Conservation (phyloP, 2,329 filamentous ascomycete genomes). For the Tricladium varicosporioides region DNA sequence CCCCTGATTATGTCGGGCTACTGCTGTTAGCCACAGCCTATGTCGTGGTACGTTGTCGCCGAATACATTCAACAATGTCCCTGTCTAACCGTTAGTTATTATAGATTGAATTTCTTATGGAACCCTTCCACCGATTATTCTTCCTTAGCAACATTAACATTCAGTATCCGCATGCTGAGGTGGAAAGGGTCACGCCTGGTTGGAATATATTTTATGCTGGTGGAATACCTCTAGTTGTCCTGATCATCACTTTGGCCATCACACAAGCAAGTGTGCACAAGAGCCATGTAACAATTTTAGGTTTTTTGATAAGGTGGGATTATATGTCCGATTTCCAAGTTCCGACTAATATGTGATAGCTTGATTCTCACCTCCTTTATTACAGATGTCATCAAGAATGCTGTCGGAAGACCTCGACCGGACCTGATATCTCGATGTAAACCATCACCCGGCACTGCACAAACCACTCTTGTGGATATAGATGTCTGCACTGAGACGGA, state of each 20-base stretch:
- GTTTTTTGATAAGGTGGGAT: slow-evolving; percentile 63
- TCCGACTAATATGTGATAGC: slow-evolving; percentile 12
- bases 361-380: slow-evolving; percentile 77
- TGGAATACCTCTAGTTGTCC: slow-evolving; percentile 64
- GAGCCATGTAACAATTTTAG: slow-evolving; percentile 80
- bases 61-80: neutral
- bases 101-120: slow-evolving; percentile 65
- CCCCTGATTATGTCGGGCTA: slow-evolving; percentile 83
- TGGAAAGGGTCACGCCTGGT: slow-evolving; percentile 81
- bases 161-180: slow-evolving; percentile 79
- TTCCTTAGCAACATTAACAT: slow-evolving; percentile 80
- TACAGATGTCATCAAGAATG: slow-evolving; percentile 86
- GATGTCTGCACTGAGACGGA: slow-evolving; percentile 71
- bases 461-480: slow-evolving; percentile 56
- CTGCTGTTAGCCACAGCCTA: slow-evolving; percentile 66
- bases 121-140: slow-evolving; percentile 95
- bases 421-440: slow-evolving; percentile 88
- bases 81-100: neutral
- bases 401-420: slow-evolving; percentile 69
- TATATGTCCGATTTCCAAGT: neutral
- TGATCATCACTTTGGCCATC: slow-evolving; percentile 64
- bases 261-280: slow-evolving; percentile 69
- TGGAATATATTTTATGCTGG: slow-evolving; percentile 64
- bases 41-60: slow-evolving; percentile 48
- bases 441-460: slow-evolving; percentile 52